Evolutionary conservation across 2,329 filamentous ascomycete genomes (phyloP).

Genomic region (Purpureocillium takamizusanense): DNA sequence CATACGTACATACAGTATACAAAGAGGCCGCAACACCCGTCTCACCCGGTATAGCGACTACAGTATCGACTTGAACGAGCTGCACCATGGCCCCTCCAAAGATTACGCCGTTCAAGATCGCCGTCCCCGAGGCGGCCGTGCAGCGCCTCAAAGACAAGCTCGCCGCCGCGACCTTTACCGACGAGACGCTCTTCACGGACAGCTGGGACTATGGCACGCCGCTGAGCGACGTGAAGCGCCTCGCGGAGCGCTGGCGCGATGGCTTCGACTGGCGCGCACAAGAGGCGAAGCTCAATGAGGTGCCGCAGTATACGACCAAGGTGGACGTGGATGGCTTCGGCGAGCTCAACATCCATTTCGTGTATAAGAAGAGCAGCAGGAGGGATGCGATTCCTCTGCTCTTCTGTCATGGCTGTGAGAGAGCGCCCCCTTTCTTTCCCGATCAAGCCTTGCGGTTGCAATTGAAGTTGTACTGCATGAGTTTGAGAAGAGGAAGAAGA

Average conservation of each 20-base stretch:
- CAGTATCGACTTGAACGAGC: no score
- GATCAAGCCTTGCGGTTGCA: no score
- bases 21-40: no score
- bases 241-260: constrained; percentile 25
- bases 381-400: constrained; percentile 52
- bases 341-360: constrained; percentile 52
- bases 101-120: constrained; percentile 24
- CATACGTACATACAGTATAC: no score
- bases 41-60: no score
- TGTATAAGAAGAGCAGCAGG: constrained; percentile 45
- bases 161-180: constrained; percentile 16
- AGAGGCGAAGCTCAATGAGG: constrained; percentile 48
- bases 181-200: constrained; percentile 20
- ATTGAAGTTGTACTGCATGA: no score
- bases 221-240: constrained; percentile 21
- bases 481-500: no score
- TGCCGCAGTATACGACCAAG: constrained; percentile 46
- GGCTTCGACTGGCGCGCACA: constrained; percentile 53
- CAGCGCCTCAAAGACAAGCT: constrained; percentile 21
- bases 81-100: neutral
- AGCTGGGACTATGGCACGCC: constrained; percentile 21
- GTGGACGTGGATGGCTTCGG: constrained; percentile 49
- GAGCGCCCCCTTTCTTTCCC: no score
- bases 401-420: constrained; percentile 29
- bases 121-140: constrained; percentile 21